A percentile compares a stretch with the other conserved stretches of the same genome.
Conservation (phyloP, 2,329 filamentous ascomycete species). For the Ophiocordyceps australis region DNA sequence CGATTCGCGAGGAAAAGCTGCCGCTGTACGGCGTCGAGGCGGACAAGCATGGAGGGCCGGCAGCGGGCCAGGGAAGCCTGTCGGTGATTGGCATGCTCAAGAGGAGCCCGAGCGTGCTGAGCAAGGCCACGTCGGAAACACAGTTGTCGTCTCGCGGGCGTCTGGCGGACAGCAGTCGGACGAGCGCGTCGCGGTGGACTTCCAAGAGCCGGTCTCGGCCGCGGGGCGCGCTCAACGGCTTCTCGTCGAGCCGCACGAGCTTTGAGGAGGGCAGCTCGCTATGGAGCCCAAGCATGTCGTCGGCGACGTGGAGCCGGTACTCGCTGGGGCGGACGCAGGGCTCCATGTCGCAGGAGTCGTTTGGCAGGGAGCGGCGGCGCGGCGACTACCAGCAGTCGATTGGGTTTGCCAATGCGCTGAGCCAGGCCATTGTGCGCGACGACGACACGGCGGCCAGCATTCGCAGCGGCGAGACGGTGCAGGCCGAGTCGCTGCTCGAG, state of each 20-base stretch:
- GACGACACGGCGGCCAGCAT: constrained; percentile 36
- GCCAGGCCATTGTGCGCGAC: constrained; percentile 90
- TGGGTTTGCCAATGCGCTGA: constrained; percentile 90
- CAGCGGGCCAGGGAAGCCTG: constrained; percentile 40
- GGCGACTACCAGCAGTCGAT: constrained; percentile 90
- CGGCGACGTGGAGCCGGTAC: constrained; percentile 92
- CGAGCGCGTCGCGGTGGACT: constrained; percentile 51
- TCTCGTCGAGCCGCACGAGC: constrained; percentile 84
- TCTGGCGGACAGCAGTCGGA: constrained; percentile 36
- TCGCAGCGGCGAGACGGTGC: constrained; percentile 42
- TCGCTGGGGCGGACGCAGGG: constrained; percentile 82
- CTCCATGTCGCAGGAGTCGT: constrained; percentile 82
- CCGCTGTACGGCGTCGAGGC: constrained; percentile 61
- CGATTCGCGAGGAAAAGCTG: constrained; percentile 72
- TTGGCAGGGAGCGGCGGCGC: constrained; percentile 57
- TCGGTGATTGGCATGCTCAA: constrained; percentile 64
- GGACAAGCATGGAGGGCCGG: constrained; percentile 17
- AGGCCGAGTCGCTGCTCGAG: constrained; percentile 53
- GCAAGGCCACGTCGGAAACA: constrained; percentile 79
- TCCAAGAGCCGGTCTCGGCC: constrained; percentile 75
- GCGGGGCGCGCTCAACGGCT: constrained; percentile 53
- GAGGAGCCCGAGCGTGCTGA: constrained; percentile 76
- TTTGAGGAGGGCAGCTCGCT: constrained; percentile 80
- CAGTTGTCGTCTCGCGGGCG: constrained; percentile 53
- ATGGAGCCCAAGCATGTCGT: constrained; percentile 71